Conservation (phyloP, 352 stramenopile genomes). For the Globisporangium megalacanthum region DNA sequence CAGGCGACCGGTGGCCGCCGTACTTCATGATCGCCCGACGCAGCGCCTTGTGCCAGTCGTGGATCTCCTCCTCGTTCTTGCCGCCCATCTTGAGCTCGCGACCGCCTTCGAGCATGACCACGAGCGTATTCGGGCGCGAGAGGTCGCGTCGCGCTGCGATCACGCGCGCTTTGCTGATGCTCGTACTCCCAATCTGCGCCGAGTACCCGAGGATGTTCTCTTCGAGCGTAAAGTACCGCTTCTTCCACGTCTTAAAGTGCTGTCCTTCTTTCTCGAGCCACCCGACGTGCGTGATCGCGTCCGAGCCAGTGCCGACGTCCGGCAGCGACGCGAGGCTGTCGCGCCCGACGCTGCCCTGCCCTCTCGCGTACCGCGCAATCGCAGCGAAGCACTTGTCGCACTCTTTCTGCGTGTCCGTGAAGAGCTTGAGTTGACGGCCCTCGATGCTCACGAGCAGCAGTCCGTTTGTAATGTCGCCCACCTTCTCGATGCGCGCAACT, state of each 20-base stretch:
- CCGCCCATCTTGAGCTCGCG: constrained; percentile 60
- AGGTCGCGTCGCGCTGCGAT: constrained; percentile 49
- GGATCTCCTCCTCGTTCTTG: constrained; percentile 58
- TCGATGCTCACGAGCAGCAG: constrained; percentile 59
- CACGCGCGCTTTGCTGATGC: constrained; percentile 45
- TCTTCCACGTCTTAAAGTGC: constrained; percentile 76
- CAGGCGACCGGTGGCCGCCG: constrained; percentile 24
- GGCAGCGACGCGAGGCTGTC: neutral
- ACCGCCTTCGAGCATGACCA: constrained; percentile 56
- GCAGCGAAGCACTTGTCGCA: constrained; percentile 67
- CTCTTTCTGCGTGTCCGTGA: constrained; percentile 68
- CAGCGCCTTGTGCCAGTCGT: constrained; percentile 68
- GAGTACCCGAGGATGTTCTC: constrained; percentile 63
- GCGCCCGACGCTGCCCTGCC: constrained; percentile 20
- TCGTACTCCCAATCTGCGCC: constrained; percentile 37
- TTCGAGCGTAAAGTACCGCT: constrained; percentile 66
- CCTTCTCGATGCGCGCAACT: constrained; percentile 55
- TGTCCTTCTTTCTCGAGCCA: constrained; percentile 79
- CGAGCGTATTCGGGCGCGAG: constrained; percentile 55
- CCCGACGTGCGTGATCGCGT: constrained; percentile 57
- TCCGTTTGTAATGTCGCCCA: constrained; percentile 67
- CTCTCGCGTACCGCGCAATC: constrained; percentile 42
- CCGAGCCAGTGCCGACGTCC: neutral
- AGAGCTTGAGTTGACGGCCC: constrained; percentile 73
- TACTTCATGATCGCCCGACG: constrained; percentile 32